Conservation (phyloP, 805 yeast genomes). For the Pachysolen tannophilus region DNA sequence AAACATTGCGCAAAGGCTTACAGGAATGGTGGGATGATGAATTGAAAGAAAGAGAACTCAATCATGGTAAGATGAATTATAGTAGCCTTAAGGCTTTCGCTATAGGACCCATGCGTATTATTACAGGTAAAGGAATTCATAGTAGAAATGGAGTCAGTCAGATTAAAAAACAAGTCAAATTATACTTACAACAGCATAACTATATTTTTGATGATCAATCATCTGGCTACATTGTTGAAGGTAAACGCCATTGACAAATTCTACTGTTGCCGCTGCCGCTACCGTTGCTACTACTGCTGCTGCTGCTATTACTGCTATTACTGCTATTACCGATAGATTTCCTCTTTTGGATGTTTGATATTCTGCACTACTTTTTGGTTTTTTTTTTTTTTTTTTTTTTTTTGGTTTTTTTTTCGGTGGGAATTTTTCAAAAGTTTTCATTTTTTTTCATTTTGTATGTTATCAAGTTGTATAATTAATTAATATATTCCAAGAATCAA, state of each 20-base stretch:
- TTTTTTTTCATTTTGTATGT: too few species aligned
- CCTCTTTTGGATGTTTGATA: too few species aligned
- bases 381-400: too few species aligned
- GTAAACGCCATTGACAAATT: slow-evolving; percentile 20
- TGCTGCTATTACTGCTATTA: too few species aligned
- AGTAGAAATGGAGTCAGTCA: slow-evolving; percentile 48
- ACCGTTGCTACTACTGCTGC: too few species aligned
- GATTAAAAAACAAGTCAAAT: slow-evolving; percentile 35
- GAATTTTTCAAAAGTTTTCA: too few species aligned
- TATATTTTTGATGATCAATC: slow-evolving; percentile 41
- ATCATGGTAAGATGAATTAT: slow-evolving; percentile 27
- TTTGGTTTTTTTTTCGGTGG: too few species aligned
- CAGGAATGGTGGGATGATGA: slow-evolving; percentile 61
- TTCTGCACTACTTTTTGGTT: too few species aligned
- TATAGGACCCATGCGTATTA: slow-evolving; percentile 35
- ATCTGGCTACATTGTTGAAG: slow-evolving; percentile 35
- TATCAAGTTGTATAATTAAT: too few species aligned
- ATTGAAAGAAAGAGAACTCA: slow-evolving; percentile 29
- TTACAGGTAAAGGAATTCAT: slow-evolving; percentile 71
- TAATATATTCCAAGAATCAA: too few species aligned
- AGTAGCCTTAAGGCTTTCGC: slow-evolving; percentile 28
- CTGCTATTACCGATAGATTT: too few species aligned
- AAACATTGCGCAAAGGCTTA: slow-evolving; percentile 27
- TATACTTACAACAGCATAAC: slow-evolving; percentile 24
- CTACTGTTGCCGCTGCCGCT: too few species aligned